These are phyloP conservation scores for Auxenochlorella protothecoides DNA, from an alignment of 139 green algal genomes.

Conservation along the genomic window DNA sequence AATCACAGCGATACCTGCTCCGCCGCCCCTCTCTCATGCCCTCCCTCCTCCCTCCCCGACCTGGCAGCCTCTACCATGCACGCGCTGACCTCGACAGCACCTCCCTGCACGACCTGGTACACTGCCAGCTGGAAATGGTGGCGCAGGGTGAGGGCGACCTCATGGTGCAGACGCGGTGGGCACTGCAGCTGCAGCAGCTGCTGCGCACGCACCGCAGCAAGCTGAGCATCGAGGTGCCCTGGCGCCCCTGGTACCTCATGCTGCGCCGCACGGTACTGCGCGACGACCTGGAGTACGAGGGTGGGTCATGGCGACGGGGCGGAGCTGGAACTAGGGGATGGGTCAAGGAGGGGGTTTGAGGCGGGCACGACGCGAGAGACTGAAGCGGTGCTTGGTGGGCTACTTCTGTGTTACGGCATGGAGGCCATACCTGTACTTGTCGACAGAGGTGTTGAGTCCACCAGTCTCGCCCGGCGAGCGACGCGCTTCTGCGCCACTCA, in stretches of 20 bases:
- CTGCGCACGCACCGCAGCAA: slow-evolving; percentile 33
- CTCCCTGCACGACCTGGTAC: slow-evolving; percentile 13
- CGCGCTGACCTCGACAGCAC: slow-evolving; percentile 20
- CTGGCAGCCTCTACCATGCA: slow-evolving; percentile 14
- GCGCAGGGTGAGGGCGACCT: slow-evolving; percentile 19
- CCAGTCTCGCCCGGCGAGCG: too few species aligned
- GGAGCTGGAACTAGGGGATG: too few species aligned
- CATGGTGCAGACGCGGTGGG: slow-evolving; percentile 35
- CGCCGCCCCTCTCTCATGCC: background rate
- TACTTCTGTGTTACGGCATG: too few species aligned
- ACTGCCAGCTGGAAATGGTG: slow-evolving; percentile 36
- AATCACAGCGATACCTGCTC: too few species aligned
- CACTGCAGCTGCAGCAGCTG: slow-evolving; percentile 24
- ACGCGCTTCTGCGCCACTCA: too few species aligned
- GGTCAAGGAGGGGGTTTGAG: too few species aligned
- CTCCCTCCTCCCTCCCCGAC: background rate
- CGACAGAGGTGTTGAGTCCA: too few species aligned
- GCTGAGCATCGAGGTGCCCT: slow-evolving; percentile 41
- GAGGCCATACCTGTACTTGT: too few species aligned
- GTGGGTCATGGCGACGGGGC: background rate
- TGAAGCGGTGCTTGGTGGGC: too few species aligned
- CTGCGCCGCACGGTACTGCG: slow-evolving; percentile 14
- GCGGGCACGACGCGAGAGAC: too few species aligned
- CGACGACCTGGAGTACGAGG: slow-evolving; percentile 5
- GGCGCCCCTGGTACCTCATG: slow-evolving; percentile 43